These are phyloP conservation scores for Cercospora sojina DNA, from an alignment of 2,329 filamentous ascomycete genomes.

Conservation along the genomic window DNA sequence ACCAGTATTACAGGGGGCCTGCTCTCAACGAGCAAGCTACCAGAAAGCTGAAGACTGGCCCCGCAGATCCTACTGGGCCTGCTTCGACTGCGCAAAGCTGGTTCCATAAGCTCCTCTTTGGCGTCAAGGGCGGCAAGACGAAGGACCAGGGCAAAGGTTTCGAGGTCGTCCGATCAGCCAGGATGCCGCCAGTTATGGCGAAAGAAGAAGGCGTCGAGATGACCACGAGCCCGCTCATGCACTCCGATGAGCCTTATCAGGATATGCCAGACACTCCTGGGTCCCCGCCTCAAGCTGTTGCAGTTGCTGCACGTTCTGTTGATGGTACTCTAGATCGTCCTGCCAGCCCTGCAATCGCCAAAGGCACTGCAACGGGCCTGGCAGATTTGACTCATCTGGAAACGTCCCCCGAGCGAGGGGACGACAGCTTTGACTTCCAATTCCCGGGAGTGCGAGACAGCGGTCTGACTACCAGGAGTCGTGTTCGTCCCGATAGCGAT, in stretches of 20 bases:
- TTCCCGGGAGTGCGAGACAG: slow-evolving; percentile 21
- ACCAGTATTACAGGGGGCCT: slow-evolving; percentile 94
- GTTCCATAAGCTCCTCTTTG: slow-evolving; percentile 65
- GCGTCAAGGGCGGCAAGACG: slow-evolving; percentile 65
- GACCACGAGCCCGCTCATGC: slow-evolving; percentile 36
- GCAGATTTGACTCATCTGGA: slow-evolving; percentile 16
- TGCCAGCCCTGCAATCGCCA: slow-evolving; percentile 12
- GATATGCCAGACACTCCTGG: slow-evolving; percentile 30
- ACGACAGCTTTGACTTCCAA: slow-evolving; percentile 28
- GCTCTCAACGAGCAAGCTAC: slow-evolving; percentile 78
- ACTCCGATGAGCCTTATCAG: slow-evolving; percentile 34
- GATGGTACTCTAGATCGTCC: slow-evolving; percentile 16
- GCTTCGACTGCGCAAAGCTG: slow-evolving; percentile 87
- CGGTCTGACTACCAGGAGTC: slow-evolving; percentile 14
- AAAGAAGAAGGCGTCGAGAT: slow-evolving; percentile 40
- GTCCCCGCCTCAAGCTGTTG: slow-evolving; percentile 22
- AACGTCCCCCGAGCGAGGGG: slow-evolving; percentile 2
- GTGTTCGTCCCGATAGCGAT: slow-evolving; percentile 24
- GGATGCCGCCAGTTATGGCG: slow-evolving; percentile 75
- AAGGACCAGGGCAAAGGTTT: slow-evolving; percentile 94
- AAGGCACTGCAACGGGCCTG: neutral
- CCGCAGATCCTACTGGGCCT: slow-evolving; percentile 88
- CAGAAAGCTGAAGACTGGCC: slow-evolving; percentile 85
- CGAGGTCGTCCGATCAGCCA: slow-evolving; percentile 86
- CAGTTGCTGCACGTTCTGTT: slow-evolving; percentile 23